phyloP scores from a whole-genome alignment of 2,329 filamentous ascomycete species.

The Biscogniauxia mediterranea region DNA sequence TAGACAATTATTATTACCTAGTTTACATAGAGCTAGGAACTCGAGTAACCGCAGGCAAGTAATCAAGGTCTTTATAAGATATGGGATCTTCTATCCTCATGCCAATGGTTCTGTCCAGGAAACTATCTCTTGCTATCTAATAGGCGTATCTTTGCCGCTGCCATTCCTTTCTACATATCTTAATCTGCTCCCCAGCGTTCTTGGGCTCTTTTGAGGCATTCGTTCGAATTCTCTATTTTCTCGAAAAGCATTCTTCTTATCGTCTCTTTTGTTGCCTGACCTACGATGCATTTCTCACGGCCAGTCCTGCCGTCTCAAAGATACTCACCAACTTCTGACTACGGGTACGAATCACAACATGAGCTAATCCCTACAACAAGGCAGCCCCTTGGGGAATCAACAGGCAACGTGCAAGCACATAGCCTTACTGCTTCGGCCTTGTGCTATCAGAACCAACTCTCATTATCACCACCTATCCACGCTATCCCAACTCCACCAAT shows the following conservation, averaged over 20 bases:
- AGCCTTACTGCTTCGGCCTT: slow-evolving; percentile 39
- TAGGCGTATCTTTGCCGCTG: slow-evolving; percentile 33
- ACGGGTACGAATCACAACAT: slow-evolving; percentile 45
- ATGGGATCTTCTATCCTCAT: slow-evolving; percentile 33
- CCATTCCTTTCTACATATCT: slow-evolving; percentile 39
- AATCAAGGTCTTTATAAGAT: slow-evolving; percentile 32
- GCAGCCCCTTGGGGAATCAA: slow-evolving; percentile 52
- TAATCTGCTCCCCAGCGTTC: slow-evolving; percentile 35
- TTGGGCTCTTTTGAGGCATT: slow-evolving; percentile 32
- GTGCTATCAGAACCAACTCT: slow-evolving; percentile 43
- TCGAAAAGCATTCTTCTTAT: slow-evolving; percentile 35
- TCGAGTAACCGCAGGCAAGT: slow-evolving; percentile 9
- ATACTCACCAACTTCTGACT: slow-evolving; percentile 46
- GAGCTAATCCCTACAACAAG: slow-evolving; percentile 36
- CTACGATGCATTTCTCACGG: slow-evolving; percentile 41
- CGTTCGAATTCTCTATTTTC: slow-evolving; percentile 32
- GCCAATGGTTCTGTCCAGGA: slow-evolving; percentile 25
- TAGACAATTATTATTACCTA: slow-evolving; percentile 23
- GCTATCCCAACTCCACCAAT: slow-evolving; percentile 42
- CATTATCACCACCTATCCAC: slow-evolving; percentile 42
- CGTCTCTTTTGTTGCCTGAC: slow-evolving; percentile 20
- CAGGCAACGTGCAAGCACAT: slow-evolving; percentile 49
- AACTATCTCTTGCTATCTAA: slow-evolving; percentile 25
- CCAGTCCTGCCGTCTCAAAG: slow-evolving; percentile 51
- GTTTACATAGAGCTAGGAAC: slow-evolving; percentile 17